Evolutionary conservation across 805 yeast genomes (phyloP), one percentile per base, ranked within the genome.

Genomic region (Isabelozyma heimii): DNA sequence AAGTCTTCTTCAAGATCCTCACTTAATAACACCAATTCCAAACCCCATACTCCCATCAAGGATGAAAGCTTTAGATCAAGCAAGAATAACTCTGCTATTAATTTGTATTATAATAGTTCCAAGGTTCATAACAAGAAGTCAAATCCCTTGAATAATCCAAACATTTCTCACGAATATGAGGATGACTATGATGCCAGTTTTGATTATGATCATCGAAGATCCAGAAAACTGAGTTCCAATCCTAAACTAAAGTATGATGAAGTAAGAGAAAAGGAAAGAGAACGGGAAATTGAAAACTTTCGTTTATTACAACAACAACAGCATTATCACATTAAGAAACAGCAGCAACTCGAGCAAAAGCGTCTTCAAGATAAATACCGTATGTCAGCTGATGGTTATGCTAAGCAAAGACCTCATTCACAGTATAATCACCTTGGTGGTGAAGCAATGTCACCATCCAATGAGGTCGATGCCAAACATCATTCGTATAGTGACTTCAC

Each of bases 281-380:
- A 66, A 47, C 52, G 55, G 27, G 73, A 69, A 49, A 63, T 65
- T 20, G 71, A 66, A 46, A 52, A 60, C 40, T 65, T 66, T 52
- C 62, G 59, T 45, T 47, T 52, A 40, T 53, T 69, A 44, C 69
- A 67, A 46, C 66, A 63, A 46, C 70, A 66, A 42, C 69, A 65
- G 39, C 58, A 58, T 37, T 64, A 62, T 54, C 65, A 66, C 27
- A 47, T 61, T 37, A 60, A 62, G 47, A 60, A 60, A 37, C 54
- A 42, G 45, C 47, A 51, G 14, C 44, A 37, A 40, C 50, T 51
- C 17, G 53, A 54, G 27, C 50, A 47, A 37, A 54, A 52, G 39
- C 45, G 52, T 37, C 24, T 46, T 33, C 51, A 47, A 46, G 57
- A 50, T 45, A 45, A 54, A 47, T 43, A 41, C 20, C 45, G 59